Evolutionary conservation across 208 protist genomes (phyloP).

Genomic region (Zelonia costaricensis): DNA sequence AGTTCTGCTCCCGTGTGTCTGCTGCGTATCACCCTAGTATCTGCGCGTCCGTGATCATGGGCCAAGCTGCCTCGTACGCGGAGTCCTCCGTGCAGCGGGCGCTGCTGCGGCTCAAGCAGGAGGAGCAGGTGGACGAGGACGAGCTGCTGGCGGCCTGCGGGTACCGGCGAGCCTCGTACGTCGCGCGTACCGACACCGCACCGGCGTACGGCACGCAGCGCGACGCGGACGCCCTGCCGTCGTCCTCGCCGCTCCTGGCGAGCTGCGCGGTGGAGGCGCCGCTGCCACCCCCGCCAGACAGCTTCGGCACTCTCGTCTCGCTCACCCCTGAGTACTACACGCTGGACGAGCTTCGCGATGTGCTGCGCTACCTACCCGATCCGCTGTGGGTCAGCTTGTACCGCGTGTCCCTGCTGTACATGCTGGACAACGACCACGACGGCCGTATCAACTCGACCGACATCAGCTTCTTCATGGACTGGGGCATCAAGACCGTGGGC

Average conservation of each 20-base stretch:
- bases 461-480: slow-evolving; percentile 58
- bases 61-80: slow-evolving; percentile 57
- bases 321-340: slow-evolving; percentile 49
- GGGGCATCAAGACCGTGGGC: slow-evolving; percentile 46
- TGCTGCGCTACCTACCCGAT: slow-evolving; percentile 51
- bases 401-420: slow-evolving; percentile 60
- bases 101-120: slow-evolving; percentile 35
- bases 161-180: slow-evolving; percentile 13
- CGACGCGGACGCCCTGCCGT: neutral
- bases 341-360: slow-evolving; percentile 51
- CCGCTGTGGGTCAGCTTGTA: slow-evolving; percentile 55
- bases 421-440: slow-evolving; percentile 68
- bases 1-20: too few species aligned
- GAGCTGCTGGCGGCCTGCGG: slow-evolving; percentile 33
- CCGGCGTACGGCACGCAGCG: too few species aligned
- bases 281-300: slow-evolving; percentile 20
- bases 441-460: slow-evolving; percentile 51
- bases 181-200: too few species aligned
- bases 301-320: slow-evolving; percentile 33
- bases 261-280: neutral
- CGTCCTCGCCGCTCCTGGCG: neutral
- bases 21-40: neutral
- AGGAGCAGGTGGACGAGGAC: slow-evolving; percentile 37
- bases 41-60: slow-evolving; percentile 22
- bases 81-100: slow-evolving; percentile 45